Evolutionary conservation across 2,329 filamentous ascomycete species (phyloP).

Genomic region (Fragosphaeria purpurea): DNA sequence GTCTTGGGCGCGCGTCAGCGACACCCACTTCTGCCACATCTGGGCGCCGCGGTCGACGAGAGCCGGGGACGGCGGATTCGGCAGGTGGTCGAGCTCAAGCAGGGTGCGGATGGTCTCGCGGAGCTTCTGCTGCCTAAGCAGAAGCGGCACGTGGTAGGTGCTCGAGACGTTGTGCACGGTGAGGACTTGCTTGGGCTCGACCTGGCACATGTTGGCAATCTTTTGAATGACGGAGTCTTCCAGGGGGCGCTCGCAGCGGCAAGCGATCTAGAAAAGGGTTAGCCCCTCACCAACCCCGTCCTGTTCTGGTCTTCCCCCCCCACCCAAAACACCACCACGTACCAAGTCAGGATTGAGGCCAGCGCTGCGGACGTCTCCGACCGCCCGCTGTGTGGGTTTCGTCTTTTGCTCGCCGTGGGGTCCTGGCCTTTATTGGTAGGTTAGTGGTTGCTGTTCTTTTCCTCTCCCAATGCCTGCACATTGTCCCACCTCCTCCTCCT

Average conservation of each 20-base stretch:
- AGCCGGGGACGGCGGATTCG: constrained; percentile 41
- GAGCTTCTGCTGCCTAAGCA: constrained; percentile 74
- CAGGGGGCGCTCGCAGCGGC: constrained; percentile 73
- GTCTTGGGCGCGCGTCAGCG: constrained; percentile 41
- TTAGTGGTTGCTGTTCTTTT: neutral
- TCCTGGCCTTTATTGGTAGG: constrained; percentile 9
- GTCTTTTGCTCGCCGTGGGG: constrained; percentile 71
- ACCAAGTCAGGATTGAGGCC: constrained; percentile 64
- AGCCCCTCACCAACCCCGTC: too few species aligned
- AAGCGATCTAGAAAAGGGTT: constrained; percentile 58
- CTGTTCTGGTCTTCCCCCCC: too few species aligned
- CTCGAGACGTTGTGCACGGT: constrained; percentile 83
- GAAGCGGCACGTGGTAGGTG: constrained; percentile 90
- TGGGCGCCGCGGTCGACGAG: constrained; percentile 56
- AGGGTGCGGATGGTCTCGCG: constrained; percentile 35
- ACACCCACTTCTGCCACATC: constrained; percentile 65
- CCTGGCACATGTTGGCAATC: constrained; percentile 81
- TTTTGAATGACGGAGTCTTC: constrained; percentile 69
- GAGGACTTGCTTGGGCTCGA: constrained; percentile 75
- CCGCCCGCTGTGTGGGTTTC: constrained; percentile 89
- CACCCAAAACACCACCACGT: constrained; percentile 18
- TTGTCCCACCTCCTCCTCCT: neutral
- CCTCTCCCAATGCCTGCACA: neutral
- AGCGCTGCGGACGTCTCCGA: constrained; percentile 72
- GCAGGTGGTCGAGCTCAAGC: constrained; percentile 54